Conservation (phyloP, 2,329 filamentous ascomycete genomes). For the Scedosporium apiospermum region DNA sequence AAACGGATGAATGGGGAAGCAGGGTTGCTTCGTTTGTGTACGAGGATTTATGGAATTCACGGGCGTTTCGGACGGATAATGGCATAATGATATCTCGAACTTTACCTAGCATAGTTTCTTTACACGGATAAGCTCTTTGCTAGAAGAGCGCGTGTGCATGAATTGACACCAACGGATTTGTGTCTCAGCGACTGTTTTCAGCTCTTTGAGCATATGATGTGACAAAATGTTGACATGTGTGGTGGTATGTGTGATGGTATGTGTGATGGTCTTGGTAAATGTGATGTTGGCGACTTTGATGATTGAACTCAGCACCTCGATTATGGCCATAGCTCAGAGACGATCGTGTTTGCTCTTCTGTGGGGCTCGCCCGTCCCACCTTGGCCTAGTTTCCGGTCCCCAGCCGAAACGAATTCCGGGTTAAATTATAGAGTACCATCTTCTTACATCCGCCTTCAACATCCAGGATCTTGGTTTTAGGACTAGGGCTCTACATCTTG, state of each 20-base stretch:
- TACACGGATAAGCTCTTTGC: background rate
- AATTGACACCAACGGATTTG: background rate
- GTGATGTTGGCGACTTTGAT: too few species aligned
- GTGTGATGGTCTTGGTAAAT: too few species aligned
- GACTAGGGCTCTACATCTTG: too few species aligned
- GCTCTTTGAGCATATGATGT: background rate
- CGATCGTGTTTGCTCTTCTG: too few species aligned
- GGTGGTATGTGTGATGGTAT: too few species aligned
- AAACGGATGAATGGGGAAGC: conserved; percentile 33
- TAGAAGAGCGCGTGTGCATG: background rate
- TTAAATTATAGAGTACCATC: too few species aligned
- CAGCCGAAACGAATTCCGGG: too few species aligned
- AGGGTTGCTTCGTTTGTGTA: background rate
- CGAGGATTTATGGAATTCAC: background rate
- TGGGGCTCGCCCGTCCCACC: too few species aligned
- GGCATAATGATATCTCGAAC: conserved; percentile 1
- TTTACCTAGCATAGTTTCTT: conserved; percentile 3
- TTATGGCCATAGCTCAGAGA: background rate
- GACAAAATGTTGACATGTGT: background rate
- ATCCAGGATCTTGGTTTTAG: too few species aligned
- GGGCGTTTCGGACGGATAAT: conserved; percentile 2
- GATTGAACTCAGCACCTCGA: background rate
- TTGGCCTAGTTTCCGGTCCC: too few species aligned
- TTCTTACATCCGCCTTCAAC: too few species aligned
- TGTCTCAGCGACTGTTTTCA: background rate